Evolutionary conservation across 208 protist genomes (phyloP).

Genomic region (Wallacemonas sp.): DNA sequence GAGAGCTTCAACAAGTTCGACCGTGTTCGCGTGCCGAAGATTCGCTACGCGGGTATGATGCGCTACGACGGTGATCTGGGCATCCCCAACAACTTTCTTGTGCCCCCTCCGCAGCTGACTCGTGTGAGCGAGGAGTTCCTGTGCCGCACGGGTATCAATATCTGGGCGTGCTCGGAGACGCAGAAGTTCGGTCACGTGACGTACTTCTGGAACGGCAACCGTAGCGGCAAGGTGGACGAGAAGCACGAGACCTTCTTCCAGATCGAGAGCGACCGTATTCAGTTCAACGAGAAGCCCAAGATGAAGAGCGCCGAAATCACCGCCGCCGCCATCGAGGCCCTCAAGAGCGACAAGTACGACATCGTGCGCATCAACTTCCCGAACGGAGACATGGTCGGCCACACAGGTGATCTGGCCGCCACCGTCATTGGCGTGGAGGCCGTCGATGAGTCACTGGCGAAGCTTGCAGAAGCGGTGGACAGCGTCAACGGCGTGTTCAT

Average conservation of each 20-base stretch:
- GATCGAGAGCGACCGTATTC: slow-evolving; percentile 88
- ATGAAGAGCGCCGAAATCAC: slow-evolving; percentile 96
- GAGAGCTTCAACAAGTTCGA: slow-evolving; percentile 92
- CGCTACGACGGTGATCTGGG: slow-evolving; percentile 95
- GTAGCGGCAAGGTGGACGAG: slow-evolving; percentile 89
- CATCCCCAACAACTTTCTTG: slow-evolving; percentile 94
- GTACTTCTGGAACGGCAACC: slow-evolving; percentile 97
- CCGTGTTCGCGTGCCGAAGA: slow-evolving; percentile 87
- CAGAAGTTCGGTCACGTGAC: slow-evolving; percentile 97
- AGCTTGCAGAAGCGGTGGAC: slow-evolving; percentile 85
- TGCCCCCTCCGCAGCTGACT: slow-evolving; percentile 88
- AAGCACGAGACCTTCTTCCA: slow-evolving; percentile 90
- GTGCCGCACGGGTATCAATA: slow-evolving; percentile 70
- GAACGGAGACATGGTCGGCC: slow-evolving; percentile 96
- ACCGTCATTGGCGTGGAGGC: slow-evolving; percentile 79
- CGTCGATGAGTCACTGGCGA: slow-evolving; percentile 81
- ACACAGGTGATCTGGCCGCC: slow-evolving; percentile 92
- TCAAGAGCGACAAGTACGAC: slow-evolving; percentile 91
- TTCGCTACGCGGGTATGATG: slow-evolving; percentile 94
- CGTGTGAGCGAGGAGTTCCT: slow-evolving; percentile 91
- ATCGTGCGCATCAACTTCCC: slow-evolving; percentile 94
- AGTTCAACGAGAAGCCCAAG: slow-evolving; percentile 93
- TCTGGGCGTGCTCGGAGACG: slow-evolving; percentile 94
- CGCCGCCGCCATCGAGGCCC: slow-evolving; percentile 80
- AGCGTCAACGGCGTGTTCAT: slow-evolving; percentile 84